Evolutionary conservation across 176 grass and related monocot genomes (phyloP), one percentile per base, ranked within the genome.

Genomic region (Alopecurus myosuroides): DNA sequence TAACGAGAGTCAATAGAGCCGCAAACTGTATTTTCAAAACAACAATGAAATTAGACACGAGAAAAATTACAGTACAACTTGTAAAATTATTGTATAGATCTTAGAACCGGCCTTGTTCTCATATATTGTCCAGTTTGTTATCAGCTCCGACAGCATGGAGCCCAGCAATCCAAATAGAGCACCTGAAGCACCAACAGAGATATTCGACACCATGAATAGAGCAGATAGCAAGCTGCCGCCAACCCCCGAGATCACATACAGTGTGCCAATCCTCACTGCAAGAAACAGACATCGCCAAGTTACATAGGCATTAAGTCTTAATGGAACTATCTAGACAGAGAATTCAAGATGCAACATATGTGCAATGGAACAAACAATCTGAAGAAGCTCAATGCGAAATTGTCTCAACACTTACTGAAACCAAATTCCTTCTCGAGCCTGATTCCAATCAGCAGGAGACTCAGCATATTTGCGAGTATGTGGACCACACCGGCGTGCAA

Each of bases 91-190:
- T 61, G 10, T 0, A 63, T 66, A 74, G 19, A 77, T 49, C 60
- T 83, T 46, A 67, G 48, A 69, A 73, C 26, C 13, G 60, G 86
- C 97, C 97, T 99, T 99, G 46, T 99, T 99, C 85, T 91, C 97
- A 79, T 99, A 99, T 79, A 94, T 95, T 12, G 91, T 96, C 97
- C 93, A 99, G 74, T 99, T 99, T 17, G 97, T 99, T 90, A 99
- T 90, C 34, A 99, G 93, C 75, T 99, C 97, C 41, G 97, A 99
- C 40, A 99, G 84, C 91, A 95, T 95, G 19, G 93, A 95, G 42
- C 97, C 97, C 71, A 99, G 77, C 73, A 99, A 85, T 82, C 97
- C 97, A 84, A 99, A 96, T 63, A 99, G 86, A 91, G 97, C 97
- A 86, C 97, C 97, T 62, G 97, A 99, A 50, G 93, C 97, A 29